Base-by-base conservation (phyloP, 257 asterid species). In the Solanum sejunctum region DNA sequence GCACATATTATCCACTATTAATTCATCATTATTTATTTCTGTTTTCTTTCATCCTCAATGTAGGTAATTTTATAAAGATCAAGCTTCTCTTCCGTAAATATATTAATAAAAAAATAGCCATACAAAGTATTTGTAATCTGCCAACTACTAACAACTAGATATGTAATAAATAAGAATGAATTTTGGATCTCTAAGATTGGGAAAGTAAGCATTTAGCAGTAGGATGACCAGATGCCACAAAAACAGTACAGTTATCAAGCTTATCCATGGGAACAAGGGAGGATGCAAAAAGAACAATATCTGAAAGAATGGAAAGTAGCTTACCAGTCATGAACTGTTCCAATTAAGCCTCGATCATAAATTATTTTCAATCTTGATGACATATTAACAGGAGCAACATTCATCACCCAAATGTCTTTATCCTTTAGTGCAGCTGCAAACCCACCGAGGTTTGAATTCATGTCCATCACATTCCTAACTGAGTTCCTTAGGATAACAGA, bases 391-490 rank as follows among this genome's bases (percentile, higher is more conserved):
- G 98, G 96, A 86, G 97, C 95, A 86, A 94, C 98, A 58, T 96
- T 96, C 99, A 96, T 96, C 86, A 96, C 98, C 99, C 99, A 96
- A 64, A 92, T 94, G 85, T 96, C 98, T 90, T 89, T 92, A 83
- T 94, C 94, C 82, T 92, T 92, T 16, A 96, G 88, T 51, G 98
- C 98, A 84, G 98, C 91, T 60, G 98, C 96, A 87, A 94, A 96
- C 43, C 98, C 97, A 55, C 99, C 99, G 26, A 96, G 91, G 91
- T 96, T 90, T 85, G 99, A 91, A 87, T 94, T 93, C 98, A 96
- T 93, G 88, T 96, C 99, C 99, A 96, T 96, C 86, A 96, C 90
- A 88, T 96, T 96, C 90, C 99, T 94, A 77, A 96, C 85, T 41
- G 97, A 89, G 87, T 91, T 90, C 57, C 89, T 87, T 51, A 80